Percentiles rank a stretch among this genome's conserved stretches.
These are phyloP conservation scores for Alopecurus myosuroides DNA, from an alignment of 176 grass and related monocot genomes.

Conservation along the genomic window DNA sequence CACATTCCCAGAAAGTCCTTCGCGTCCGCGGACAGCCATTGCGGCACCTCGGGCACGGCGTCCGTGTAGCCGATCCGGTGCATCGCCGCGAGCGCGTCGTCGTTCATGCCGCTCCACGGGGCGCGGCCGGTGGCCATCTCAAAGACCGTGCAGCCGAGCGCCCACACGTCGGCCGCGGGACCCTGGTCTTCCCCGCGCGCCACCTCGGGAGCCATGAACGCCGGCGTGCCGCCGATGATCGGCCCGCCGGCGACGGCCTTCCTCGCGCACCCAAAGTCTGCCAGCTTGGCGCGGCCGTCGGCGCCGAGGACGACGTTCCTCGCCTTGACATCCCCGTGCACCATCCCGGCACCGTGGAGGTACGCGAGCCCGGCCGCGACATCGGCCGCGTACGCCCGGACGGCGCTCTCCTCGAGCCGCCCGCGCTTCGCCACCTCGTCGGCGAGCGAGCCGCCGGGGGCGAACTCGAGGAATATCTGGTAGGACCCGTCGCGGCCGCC, in stretches of 20 bases:
- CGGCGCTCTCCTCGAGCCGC: constrained; percentile 29
- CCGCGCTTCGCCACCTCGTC: neutral
- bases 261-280: constrained; percentile 70
- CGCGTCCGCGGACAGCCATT: constrained; percentile 50
- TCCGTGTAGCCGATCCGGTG: constrained; percentile 55
- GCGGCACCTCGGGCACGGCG: constrained; percentile 35
- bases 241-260: accelerated
- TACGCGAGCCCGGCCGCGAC: constrained; percentile 45
- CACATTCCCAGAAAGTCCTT: neutral
- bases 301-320: constrained; percentile 62
- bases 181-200: constrained; percentile 71
- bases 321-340: constrained; percentile 81
- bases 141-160: constrained; percentile 52
- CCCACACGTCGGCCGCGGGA: constrained; percentile 61
- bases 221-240: constrained; percentile 55
- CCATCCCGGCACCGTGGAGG: constrained; percentile 36
- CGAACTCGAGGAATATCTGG: constrained; percentile 64
- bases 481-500: neutral
- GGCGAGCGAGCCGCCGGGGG: constrained; percentile 50
- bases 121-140: constrained; percentile 67
- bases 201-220: constrained; percentile 94
- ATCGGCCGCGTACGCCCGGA: constrained; percentile 20
- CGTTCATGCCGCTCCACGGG: constrained; percentile 28
- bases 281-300: constrained; percentile 58
- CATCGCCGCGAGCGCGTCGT: constrained; percentile 39